Base-by-base conservation (phyloP, 345 rosid species). In the Populus simonii region DNA sequence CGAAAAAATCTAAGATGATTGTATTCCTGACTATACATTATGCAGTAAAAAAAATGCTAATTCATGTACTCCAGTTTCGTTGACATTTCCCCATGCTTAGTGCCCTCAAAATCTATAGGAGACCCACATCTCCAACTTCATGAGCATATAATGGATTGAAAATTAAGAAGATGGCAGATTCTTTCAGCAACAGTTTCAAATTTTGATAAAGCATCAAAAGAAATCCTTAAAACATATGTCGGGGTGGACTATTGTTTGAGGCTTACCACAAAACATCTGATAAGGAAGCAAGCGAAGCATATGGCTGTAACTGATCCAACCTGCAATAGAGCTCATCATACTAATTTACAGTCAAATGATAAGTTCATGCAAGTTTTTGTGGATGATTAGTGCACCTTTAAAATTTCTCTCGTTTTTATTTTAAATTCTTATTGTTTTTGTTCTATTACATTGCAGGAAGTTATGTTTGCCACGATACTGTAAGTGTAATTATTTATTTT, bases 221-320 rank as follows among this genome's bases (percentile, higher is more conserved):
- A 51, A 27, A 25, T 35, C 47, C 68, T 38, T 6, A 27, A 45
- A 66, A 72, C 16, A 25, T 22, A 65, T 75, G 5, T 59, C 3
- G 22, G 61, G n/a, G 15, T 45, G 51, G 63, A 62, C 8, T 17
- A 31, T 22, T 20, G 18, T 49, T 43, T 36, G 66, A 63, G 51
- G 66, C 72, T 86, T 86, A 96, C 99, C 97, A 92, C 94, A 76
- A 90, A 84, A 84, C 93, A 94, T 84, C 98, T 89, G 70, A 96
- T 88, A 39, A 96, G 94, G 87, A 94, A 96, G 90, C 98, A 96
- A 47, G 92, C 90, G 87, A 92, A 96, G 78, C 97, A 96, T 78
- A 96, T 92, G 66, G 96, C 98, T 80, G 98, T 96, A 79, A 96
- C 97, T 72, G 92, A 94, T 84, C 99, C 99, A 79, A 96, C 99